These are phyloP conservation scores for Penicillium atrosanguineum DNA, from an alignment of 495 filamentous ascomycete species.

Conservation along the genomic window DNA sequence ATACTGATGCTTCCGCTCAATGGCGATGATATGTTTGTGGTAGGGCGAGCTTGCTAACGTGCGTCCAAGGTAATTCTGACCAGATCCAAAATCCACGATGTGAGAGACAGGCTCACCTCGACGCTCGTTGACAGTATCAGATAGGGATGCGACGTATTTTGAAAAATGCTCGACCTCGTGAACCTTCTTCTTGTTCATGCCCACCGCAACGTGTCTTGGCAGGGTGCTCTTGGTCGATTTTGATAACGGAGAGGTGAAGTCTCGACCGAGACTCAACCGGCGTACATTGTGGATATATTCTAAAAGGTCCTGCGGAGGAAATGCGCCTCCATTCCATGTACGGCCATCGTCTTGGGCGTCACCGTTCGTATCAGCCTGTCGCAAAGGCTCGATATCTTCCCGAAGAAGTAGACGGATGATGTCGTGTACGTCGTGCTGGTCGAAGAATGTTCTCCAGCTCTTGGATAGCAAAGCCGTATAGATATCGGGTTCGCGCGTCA, in stretches of 20 bases:
- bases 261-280: slow-evolving; percentile 62
- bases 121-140: slow-evolving; percentile 54
- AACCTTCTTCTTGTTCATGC: slow-evolving; percentile 95
- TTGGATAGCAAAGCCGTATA: slow-evolving; percentile 71
- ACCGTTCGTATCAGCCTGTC: slow-evolving; percentile 4
- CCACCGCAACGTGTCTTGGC: slow-evolving; percentile 69
- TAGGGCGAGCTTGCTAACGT: slow-evolving; percentile 82
- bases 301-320: slow-evolving; percentile 65
- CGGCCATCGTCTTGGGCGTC: background rate
- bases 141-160: slow-evolving; percentile 53
- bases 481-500: slow-evolving; percentile 78
- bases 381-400: slow-evolving; percentile 55
- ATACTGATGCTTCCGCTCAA: slow-evolving; percentile 83
- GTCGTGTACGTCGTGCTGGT: slow-evolving; percentile 63
- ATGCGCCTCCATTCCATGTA: slow-evolving; percentile 51
- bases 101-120: slow-evolving; percentile 65
- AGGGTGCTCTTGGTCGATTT: slow-evolving; percentile 43
- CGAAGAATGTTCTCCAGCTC: slow-evolving; percentile 79
- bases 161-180: slow-evolving; percentile 79
- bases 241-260: slow-evolving; percentile 40
- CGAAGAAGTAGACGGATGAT: slow-evolving; percentile 77
- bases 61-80: slow-evolving; percentile 92
- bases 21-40: slow-evolving; percentile 80
- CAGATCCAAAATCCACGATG: slow-evolving; percentile 92
- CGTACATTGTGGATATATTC: slow-evolving; percentile 75